A percentile compares a stretch with the other conserved stretches of the same genome.
phyloP scores from a whole-genome alignment of 1,284 basidiomycete species.

The Neolentinus lepideus region DNA sequence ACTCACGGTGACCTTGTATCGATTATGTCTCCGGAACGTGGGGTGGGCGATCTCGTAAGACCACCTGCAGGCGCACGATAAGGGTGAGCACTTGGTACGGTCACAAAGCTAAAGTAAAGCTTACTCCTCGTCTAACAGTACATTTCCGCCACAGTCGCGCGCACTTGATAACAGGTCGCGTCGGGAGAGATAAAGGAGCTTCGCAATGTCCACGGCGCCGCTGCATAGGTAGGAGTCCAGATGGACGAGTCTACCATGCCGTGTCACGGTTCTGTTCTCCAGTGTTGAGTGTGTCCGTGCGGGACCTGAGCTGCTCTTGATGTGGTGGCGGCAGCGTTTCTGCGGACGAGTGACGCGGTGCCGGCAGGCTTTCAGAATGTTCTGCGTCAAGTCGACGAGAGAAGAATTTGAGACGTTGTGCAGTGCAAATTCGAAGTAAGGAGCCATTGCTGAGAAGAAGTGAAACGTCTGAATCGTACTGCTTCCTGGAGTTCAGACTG shows the following conservation, averaged over 20 bases:
- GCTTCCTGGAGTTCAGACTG: background rate
- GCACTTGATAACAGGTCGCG: constrained; percentile 23
- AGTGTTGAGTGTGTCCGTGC: constrained; percentile 21
- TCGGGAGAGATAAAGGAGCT: constrained; percentile 25
- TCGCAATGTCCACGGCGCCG: constrained; percentile 26
- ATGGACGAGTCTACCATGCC: constrained; percentile 24
- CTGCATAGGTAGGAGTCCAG: constrained; percentile 26
- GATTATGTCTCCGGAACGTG: constrained; percentile 19
- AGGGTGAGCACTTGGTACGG: constrained; percentile 9
- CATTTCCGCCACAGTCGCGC: constrained; percentile 27
- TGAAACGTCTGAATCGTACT: background rate
- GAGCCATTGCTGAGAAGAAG: background rate
- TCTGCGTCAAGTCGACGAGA: background rate
- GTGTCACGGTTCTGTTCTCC: constrained; percentile 15
- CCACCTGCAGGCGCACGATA: constrained; percentile 20
- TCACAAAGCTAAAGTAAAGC: constrained; percentile 8
- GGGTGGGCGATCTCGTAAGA: constrained; percentile 26
- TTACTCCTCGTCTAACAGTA: constrained; percentile 26
- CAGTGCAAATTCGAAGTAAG: background rate
- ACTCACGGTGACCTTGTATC: constrained; percentile 26
- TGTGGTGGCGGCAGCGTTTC: constrained; percentile 4
- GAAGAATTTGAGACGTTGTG: background rate
- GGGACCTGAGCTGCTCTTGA: constrained; percentile 28
- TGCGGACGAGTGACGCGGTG: background rate
- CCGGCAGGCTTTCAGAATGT: background rate